Conservation (phyloP, 768 basidiomycete genomes). For the Trametes elegans region DNA sequence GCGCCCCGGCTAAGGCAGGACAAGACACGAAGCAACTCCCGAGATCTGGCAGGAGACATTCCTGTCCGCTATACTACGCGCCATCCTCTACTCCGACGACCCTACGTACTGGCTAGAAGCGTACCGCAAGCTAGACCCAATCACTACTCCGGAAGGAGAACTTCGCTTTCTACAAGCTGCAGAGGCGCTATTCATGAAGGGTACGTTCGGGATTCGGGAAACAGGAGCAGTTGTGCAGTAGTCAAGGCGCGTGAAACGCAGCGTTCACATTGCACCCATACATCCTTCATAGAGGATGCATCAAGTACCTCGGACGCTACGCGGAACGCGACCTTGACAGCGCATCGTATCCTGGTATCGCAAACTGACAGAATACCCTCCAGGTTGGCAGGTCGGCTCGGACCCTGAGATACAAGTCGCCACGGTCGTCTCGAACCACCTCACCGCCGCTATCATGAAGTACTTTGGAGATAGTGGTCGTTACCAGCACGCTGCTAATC, state of each 20-base stretch:
- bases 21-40: slow-evolving; percentile 53
- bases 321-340: background rate
- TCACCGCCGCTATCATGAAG: slow-evolving; percentile 92
- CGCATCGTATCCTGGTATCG: too few species aligned
- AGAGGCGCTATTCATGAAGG: slow-evolving; percentile 86
- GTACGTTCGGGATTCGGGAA: too few species aligned
- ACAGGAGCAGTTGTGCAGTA: too few species aligned
- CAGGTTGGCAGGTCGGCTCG: slow-evolving; percentile 98
- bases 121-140: slow-evolving; percentile 94
- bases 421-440: slow-evolving; percentile 92
- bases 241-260: too few species aligned
- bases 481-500: slow-evolving; percentile 82
- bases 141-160: slow-evolving; percentile 86
- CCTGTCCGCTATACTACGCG: slow-evolving; percentile 85
- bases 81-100: slow-evolving; percentile 96
- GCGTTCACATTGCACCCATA: too few species aligned
- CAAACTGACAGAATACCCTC: too few species aligned
- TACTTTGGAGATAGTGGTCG: slow-evolving; percentile 94
- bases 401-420: slow-evolving; percentile 99
- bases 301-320: too few species aligned
- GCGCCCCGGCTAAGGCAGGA: background rate
- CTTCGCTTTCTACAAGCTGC: slow-evolving; percentile 87
- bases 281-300: too few species aligned
- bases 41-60: slow-evolving; percentile 99
- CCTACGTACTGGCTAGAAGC: slow-evolving; percentile 88